These are phyloP conservation scores for Wickerhamomyces sp. DNA, from an alignment of 1,139 yeast species.

Conservation along the genomic window DNA sequence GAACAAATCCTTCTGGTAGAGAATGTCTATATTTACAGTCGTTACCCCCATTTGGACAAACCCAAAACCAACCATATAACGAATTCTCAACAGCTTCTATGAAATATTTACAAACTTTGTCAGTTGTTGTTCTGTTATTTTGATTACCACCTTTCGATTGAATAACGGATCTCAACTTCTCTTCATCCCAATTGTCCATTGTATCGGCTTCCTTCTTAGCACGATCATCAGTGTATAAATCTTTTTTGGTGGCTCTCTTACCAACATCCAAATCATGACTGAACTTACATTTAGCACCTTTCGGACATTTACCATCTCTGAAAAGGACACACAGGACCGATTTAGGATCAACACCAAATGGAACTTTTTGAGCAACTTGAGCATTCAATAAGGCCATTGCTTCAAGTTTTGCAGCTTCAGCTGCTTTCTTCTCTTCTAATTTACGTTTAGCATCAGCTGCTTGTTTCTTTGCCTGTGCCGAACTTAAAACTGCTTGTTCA, in stretches of 20 bases:
- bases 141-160: constrained; percentile 92
- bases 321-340: constrained; percentile 86
- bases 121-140: constrained; percentile 90
- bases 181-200: constrained; percentile 98
- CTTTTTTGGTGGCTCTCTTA: constrained; percentile 85
- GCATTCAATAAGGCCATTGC: constrained; percentile 73
- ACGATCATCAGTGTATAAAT: constrained; percentile 88
- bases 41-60: constrained; percentile 91
- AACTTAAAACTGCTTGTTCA: constrained; percentile 44
- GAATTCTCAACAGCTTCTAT: constrained; percentile 97
- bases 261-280: constrained; percentile 86
- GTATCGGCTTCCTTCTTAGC: constrained; percentile 72
- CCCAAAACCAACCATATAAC: constrained; percentile 99
- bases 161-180: constrained; percentile 81
- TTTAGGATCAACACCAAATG: constrained; percentile 97
- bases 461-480: constrained; percentile 54
- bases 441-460: constrained; percentile 71
- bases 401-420: constrained; percentile 83
- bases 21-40: constrained; percentile 94
- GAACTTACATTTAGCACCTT: constrained; percentile 90
- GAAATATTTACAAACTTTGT: constrained; percentile 88
- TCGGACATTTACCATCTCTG: constrained; percentile 84
- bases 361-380: constrained; percentile 76
- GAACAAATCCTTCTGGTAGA: constrained; percentile 94
- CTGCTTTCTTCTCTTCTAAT: constrained; percentile 86